Evolutionary conservation across 495 filamentous ascomycete species (phyloP).

Genomic region (Pyrenula massariospora): DNA sequence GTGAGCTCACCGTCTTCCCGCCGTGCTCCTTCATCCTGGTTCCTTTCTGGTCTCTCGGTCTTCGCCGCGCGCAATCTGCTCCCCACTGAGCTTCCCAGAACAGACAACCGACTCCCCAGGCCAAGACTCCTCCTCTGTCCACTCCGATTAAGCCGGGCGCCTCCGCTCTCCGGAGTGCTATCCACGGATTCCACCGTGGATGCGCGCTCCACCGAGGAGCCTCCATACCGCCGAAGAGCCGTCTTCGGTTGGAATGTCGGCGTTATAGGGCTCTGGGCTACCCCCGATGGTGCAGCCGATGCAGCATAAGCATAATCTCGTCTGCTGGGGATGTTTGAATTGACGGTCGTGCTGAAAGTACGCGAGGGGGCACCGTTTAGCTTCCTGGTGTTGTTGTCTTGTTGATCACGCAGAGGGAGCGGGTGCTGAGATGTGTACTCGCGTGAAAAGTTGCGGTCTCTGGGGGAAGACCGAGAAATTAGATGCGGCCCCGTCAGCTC

Average conservation of each 20-base stretch:
- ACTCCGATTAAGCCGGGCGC: not conserved
- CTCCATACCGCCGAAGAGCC: not conserved
- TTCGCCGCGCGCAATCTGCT: not conserved
- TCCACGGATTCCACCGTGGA: not conserved
- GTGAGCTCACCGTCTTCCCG: not conserved
- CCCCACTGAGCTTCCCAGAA: not conserved
- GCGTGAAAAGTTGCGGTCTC: slow-evolving; percentile 23
- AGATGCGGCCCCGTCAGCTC: slow-evolving; percentile 21
- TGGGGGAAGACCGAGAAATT: slow-evolving; percentile 12
- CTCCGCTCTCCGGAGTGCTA: not conserved
- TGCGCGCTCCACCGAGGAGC: not conserved
- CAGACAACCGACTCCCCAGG: not conserved
- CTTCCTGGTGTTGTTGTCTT: slow-evolving; percentile 6
- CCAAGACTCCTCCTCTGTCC: not conserved
- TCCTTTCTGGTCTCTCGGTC: not conserved
- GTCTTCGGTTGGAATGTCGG: not conserved
- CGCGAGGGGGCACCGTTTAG: not conserved
- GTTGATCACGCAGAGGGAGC: slow-evolving; percentile 4
- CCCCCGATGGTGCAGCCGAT: not conserved
- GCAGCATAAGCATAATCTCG: not conserved
- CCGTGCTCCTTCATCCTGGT: not conserved
- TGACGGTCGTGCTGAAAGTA: not conserved
- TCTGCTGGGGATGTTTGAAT: not conserved
- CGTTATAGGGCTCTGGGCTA: not conserved
- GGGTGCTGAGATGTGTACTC: slow-evolving; percentile 29